A percentile compares a stretch with the other conserved stretches of the same genome.
These are phyloP conservation scores for Mrakia gelida DNA, from an alignment of 768 basidiomycete genomes.

Conservation along the genomic window DNA sequence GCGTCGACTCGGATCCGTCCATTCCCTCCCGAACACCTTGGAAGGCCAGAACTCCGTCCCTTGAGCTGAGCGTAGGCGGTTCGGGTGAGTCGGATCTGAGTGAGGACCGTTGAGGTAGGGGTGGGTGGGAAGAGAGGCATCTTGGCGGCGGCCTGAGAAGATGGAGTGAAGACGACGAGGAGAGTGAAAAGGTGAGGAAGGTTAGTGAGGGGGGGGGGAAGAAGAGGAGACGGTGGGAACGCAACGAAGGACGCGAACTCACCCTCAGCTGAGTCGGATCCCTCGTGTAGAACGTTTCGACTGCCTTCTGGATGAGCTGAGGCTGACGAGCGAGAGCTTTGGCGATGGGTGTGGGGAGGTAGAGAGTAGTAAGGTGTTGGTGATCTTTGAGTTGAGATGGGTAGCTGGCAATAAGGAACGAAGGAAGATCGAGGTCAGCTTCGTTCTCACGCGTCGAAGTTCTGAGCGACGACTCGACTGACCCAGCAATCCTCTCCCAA, in stretches of 20 bases:
- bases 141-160: constrained; percentile 74
- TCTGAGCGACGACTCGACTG: too few species aligned
- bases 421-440: constrained; percentile 1
- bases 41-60: constrained; percentile 86
- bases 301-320: constrained; percentile 73
- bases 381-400: constrained; percentile 62
- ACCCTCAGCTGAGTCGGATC: constrained; percentile 87
- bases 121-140: constrained; percentile 86
- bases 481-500: constrained; percentile 69
- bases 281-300: constrained; percentile 91
- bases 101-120: constrained; percentile 51
- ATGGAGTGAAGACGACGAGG: too few species aligned
- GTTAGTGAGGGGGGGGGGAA: too few species aligned
- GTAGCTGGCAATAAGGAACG: constrained; percentile 54
- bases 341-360: constrained; percentile 74
- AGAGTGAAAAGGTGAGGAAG: too few species aligned
- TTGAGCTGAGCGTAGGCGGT: constrained; percentile 89
- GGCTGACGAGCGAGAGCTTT: constrained; percentile 63
- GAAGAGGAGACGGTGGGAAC: too few species aligned
- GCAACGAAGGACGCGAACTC: too few species aligned
- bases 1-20: constrained; percentile 34
- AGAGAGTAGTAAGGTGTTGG: constrained; percentile 70
- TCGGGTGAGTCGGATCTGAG: constrained; percentile 71
- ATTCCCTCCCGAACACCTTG: constrained; percentile 68
- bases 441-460: not conserved